phyloP scores from a whole-genome alignment of 352 stramenopile genomes.

The Phytophthora quininea region DNA sequence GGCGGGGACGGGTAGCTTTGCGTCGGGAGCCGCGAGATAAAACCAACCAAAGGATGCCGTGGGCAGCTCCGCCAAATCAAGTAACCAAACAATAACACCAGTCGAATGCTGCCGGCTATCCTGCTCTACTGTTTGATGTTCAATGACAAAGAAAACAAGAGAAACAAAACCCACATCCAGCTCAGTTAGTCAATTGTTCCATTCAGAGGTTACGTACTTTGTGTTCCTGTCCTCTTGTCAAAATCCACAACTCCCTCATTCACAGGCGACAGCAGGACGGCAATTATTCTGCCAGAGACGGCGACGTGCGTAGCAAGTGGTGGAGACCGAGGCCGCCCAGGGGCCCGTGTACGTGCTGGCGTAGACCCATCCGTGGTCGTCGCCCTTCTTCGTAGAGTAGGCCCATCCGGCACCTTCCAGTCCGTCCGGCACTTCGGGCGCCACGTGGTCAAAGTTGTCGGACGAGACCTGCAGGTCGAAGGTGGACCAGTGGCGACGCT shows the following conservation, averaged over 20 bases:
- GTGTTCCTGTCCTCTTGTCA: not conserved
- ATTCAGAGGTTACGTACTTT: not conserved
- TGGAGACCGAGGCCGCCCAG: conserved; percentile 39
- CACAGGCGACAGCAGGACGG: conserved; percentile 51
- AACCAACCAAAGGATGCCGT: too few species aligned
- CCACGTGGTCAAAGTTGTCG: conserved; percentile 70
- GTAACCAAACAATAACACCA: too few species aligned
- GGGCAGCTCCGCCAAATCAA: too few species aligned
- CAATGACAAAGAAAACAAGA: too few species aligned
- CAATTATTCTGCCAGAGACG: conserved; percentile 81
- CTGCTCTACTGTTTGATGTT: too few species aligned
- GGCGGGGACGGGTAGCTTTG: too few species aligned
- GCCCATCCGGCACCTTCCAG: conserved; percentile 65
- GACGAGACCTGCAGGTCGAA: conserved; percentile 65
- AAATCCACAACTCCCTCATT: conserved; percentile 24
- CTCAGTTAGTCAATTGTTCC: too few species aligned
- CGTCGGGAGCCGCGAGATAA: too few species aligned
- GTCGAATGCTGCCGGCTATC: too few species aligned
- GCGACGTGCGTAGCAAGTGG: conserved; percentile 51
- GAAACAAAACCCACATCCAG: too few species aligned
- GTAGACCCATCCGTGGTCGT: conserved; percentile 78
- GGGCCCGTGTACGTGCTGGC: conserved; percentile 66
- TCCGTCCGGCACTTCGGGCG: conserved; percentile 54
- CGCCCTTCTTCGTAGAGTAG: conserved; percentile 68
- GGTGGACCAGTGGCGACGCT: conserved; percentile 61